Conservation (phyloP, 768 basidiomycete genomes). For the Holtermannia corniformis region DNA sequence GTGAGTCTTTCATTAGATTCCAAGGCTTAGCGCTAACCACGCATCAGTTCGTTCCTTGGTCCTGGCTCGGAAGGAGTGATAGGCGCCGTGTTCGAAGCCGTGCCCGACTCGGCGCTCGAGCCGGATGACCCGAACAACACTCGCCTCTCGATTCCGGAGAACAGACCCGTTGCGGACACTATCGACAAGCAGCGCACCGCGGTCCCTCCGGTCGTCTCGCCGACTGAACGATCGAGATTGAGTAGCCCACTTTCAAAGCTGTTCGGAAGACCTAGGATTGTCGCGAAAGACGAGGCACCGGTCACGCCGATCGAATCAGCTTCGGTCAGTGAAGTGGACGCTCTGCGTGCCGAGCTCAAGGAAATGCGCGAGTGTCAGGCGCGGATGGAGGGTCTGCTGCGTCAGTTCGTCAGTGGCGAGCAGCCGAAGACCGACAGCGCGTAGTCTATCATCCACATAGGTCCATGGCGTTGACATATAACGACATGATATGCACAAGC, state of each 20-base stretch:
- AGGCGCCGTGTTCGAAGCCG: constrained; percentile 28
- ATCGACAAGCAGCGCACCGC: constrained; percentile 1
- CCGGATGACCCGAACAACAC: neutral
- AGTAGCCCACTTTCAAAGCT: constrained; percentile 28
- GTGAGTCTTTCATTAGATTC: constrained; percentile 11
- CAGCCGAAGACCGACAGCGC: too few species aligned
- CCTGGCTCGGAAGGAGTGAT: constrained; percentile 31
- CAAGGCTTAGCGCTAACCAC: neutral
- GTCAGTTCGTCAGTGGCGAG: constrained; percentile 14
- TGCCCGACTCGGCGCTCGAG: constrained; percentile 1
- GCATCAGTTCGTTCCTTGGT: constrained; percentile 31
- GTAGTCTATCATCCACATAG: too few species aligned
- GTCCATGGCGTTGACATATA: too few species aligned
- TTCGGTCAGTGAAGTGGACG: constrained; percentile 11
- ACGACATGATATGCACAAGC: too few species aligned
- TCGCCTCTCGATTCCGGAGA: constrained; percentile 12
- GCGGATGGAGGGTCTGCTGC: constrained; percentile 35
- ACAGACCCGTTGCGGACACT: constrained; percentile 3
- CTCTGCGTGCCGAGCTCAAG: constrained; percentile 26
- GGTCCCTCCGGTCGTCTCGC: neutral
- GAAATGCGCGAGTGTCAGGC: constrained; percentile 26
- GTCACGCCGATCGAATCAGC: neutral
- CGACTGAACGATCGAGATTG: neutral
- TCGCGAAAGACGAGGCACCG: neutral
- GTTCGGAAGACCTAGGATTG: constrained; percentile 10